These are phyloP conservation scores for Trichoderma reesei DNA, from an alignment of 495 filamentous ascomycete genomes.

Conservation along the genomic window DNA sequence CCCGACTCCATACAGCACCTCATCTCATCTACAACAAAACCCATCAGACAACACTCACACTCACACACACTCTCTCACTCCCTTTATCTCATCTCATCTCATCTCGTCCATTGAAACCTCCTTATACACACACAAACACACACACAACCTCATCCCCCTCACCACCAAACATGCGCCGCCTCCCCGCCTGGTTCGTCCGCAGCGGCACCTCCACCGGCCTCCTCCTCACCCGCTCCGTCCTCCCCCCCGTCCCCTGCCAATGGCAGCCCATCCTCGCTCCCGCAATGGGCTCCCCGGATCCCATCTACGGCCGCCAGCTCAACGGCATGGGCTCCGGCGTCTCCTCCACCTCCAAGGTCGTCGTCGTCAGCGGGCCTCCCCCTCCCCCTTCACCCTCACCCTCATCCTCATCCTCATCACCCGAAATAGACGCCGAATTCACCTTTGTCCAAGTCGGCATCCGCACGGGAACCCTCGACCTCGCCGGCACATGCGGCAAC, in stretches of 20 bases:
- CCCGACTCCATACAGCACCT: too few species aligned
- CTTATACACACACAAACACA: too few species aligned
- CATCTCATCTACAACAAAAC: too few species aligned
- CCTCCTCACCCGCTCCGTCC: slow-evolving; percentile 48
- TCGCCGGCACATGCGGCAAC: slow-evolving; percentile 65
- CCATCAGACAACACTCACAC: too few species aligned
- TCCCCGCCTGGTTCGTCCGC: slow-evolving; percentile 61
- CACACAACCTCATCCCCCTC: too few species aligned
- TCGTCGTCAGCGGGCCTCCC: slow-evolving; percentile 40
- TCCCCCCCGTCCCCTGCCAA: slow-evolving; percentile 27
- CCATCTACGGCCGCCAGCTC: slow-evolving; percentile 54
- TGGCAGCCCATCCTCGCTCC: slow-evolving; percentile 52
- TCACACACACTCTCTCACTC: too few species aligned
- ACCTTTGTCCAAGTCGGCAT: slow-evolving; percentile 64
- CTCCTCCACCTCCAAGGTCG: slow-evolving; percentile 60
- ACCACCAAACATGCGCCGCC: slow-evolving; percentile 14
- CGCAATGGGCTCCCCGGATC: slow-evolving; percentile 58
- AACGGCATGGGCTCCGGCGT: slow-evolving; percentile 65
- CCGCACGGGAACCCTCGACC: slow-evolving; percentile 47
- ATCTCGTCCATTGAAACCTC: too few species aligned
- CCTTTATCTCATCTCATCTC: too few species aligned
- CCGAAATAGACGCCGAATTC: slow-evolving; percentile 57
- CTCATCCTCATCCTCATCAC: too few species aligned
- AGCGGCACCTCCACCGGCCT: slow-evolving; percentile 64
- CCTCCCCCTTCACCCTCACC: neutral